These are phyloP conservation scores for Ascochyta clinopodiicola DNA, from an alignment of 2,329 filamentous ascomycete species.

Conservation along the genomic window DNA sequence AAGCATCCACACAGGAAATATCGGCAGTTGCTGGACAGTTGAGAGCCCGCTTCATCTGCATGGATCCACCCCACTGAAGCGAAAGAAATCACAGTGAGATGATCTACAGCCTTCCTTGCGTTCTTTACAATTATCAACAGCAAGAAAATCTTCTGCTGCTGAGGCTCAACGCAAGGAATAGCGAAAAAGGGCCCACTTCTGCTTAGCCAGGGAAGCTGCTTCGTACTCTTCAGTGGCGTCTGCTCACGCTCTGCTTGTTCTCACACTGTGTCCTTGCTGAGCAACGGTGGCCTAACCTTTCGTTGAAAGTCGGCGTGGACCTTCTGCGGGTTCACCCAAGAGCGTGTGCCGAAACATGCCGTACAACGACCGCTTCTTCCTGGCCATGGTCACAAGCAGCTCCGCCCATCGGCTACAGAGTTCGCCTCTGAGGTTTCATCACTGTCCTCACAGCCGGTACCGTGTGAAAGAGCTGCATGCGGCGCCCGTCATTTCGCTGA, in stretches of 20 bases:
- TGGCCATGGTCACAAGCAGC: neutral
- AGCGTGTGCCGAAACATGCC: conserved; percentile 9
- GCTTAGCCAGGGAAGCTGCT: neutral
- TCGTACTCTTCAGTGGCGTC: neutral
- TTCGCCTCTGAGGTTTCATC: neutral
- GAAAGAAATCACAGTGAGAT: neutral
- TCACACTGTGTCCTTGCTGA: neutral
- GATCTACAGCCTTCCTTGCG: conserved; percentile 2
- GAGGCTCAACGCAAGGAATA: neutral
- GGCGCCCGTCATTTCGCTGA: conserved; percentile 4
- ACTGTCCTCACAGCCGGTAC: neutral
- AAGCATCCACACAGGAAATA: neutral
- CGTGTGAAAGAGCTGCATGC: neutral
- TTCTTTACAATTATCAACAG: neutral
- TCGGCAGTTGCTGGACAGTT: conserved; percentile 6
- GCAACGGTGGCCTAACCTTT: neutral
- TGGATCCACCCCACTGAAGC: conserved; percentile 8
- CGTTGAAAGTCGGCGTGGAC: conserved; percentile 1
- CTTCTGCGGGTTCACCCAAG: neutral
- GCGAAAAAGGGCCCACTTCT: neutral
- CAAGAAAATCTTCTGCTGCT: neutral
- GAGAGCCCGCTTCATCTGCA: neutral
- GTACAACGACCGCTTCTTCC: conserved; percentile 3
- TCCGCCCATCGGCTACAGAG: neutral
- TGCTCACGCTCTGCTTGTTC: neutral